Base-by-base conservation (phyloP, 306 rosid genomes). In the Acmispon strigosus region DNA sequence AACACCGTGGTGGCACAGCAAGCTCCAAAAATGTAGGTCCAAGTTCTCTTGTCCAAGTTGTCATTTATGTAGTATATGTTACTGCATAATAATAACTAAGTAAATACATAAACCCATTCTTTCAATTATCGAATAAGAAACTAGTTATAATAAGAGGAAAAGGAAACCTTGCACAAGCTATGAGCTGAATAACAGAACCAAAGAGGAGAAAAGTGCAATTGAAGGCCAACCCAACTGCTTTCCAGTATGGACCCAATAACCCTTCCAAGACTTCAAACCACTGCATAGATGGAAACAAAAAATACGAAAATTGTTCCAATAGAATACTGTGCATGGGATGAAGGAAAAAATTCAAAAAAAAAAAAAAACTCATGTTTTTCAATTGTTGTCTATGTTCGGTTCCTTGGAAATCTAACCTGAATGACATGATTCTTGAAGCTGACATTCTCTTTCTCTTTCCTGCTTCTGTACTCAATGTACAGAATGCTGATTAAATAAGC, bases 1-100 rank as follows among this genome's bases (percentile, higher is more conserved):
- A 90, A 91, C 83, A 91, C 97, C 3, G 97, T 88, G 51, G 96
- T 91, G 50, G 97, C 97, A 80, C 97, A 91, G 41, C 97, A 91
- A 20, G 97, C 96, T 69, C 97, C 97, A 55, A 91, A 91, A 63
- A 88, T 85, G 69, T 91, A 91, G 36, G 96, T 91, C 96, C 97
- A 91, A 13, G 96, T 91, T 86, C 96, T 88, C 78, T 91, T 91
- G 83, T 91, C 92, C 80, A 91, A 60, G 18, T 83, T 73, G 79
- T 88, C 95, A 77, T 88, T 89, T 77, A 90, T 80, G 73, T 90
- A 90, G 73, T 90, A 90, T 74, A 91, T 91, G 13, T 88, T 91
- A 69, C 97, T 91, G 89, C 70, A 76, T 16, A 62, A 4, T 4
- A 15, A 5, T 2, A 45, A 9, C 6, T 18, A 59, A 20, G 29